A percentile compares a stretch with the other conserved stretches of the same genome.
Conservation (phyloP, 345 rosid genomes). For the Abelmoschus esculentus region DNA sequence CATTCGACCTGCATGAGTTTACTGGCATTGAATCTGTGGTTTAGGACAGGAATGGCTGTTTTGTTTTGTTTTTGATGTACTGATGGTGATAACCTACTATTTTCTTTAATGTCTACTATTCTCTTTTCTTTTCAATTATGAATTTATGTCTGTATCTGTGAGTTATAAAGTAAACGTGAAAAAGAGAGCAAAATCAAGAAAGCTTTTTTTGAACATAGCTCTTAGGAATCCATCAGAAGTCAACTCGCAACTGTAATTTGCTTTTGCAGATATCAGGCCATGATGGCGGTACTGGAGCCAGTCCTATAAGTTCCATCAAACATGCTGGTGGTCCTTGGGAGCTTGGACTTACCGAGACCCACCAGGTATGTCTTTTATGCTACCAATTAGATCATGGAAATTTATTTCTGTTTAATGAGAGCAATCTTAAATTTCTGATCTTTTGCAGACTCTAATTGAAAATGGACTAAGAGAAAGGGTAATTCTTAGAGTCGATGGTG, state of each 20-base stretch:
- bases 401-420: slow-evolving; percentile 9
- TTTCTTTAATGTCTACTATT: not conserved
- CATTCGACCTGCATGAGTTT: too few species aligned
- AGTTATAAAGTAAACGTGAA: not conserved
- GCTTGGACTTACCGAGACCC: slow-evolving; percentile 86
- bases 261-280: slow-evolving; percentile 84
- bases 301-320: slow-evolving; percentile 96
- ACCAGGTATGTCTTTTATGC: slow-evolving; percentile 51
- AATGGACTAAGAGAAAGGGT: slow-evolving; percentile 99
- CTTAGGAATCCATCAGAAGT: slow-evolving; percentile 3
- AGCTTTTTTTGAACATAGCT: not conserved
- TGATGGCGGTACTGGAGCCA: slow-evolving; percentile 99
- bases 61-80: too few species aligned
- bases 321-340: slow-evolving; percentile 99
- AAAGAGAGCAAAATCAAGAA: not conserved
- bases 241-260: slow-evolving; percentile 8
- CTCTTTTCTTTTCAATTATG: not conserved
- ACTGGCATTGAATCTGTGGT: too few species aligned
- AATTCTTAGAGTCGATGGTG: slow-evolving; percentile 91
- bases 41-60: too few species aligned
- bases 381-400: slow-evolving; percentile 6
- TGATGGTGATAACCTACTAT: too few species aligned
- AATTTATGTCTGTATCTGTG: not conserved
- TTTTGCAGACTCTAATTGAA: slow-evolving; percentile 72
- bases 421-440: slow-evolving; percentile 1